phyloP scores from a whole-genome alignment of 1,284 basidiomycete genomes.

The Trametes versicolor region DNA sequence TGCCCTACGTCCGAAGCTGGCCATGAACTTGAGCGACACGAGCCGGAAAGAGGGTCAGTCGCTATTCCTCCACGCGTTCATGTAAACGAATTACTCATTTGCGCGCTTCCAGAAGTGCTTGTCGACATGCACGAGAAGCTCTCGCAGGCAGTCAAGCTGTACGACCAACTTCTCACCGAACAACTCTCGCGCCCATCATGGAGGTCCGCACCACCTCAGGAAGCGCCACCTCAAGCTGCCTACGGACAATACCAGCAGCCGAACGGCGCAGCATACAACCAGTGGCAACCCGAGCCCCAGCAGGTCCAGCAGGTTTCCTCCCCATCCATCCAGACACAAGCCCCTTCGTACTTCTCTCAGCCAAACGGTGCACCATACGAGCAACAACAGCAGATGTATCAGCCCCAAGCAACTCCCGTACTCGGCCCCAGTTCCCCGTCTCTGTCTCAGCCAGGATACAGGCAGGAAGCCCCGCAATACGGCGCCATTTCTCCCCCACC shows the following conservation, averaged over 20 bases:
- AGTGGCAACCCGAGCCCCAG: conserved; percentile 42
- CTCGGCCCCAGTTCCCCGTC: conserved; percentile 25
- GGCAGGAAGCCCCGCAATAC: conserved; percentile 30
- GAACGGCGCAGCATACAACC: conserved; percentile 36
- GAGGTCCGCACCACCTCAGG: conserved; percentile 51
- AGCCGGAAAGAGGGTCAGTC: conserved; percentile 80
- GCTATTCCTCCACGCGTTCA: conserved; percentile 10
- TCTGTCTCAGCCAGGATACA: conserved; percentile 17
- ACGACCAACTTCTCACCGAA: conserved; percentile 88
- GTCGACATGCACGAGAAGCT: conserved; percentile 95
- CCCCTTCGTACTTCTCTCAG: conserved; percentile 30
- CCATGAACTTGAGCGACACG: conserved; percentile 87
- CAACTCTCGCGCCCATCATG: conserved; percentile 80
- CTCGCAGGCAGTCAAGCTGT: conserved; percentile 90
- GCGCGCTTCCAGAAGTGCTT: conserved; percentile 70
- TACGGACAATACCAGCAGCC: conserved; percentile 44
- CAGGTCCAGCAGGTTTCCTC: conserved; percentile 34
- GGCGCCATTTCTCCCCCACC: conserved; percentile 35
- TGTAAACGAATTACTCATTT: neutral
- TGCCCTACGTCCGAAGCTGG: conserved; percentile 84
- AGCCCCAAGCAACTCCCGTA: conserved; percentile 21
- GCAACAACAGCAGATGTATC: conserved; percentile 37
- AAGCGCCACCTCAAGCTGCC: conserved; percentile 23
- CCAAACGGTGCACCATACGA: conserved; percentile 24
- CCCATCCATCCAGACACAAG: conserved; percentile 18